Conservation (phyloP, 768 basidiomycete genomes). For the Kwoniella dejecticola region DNA sequence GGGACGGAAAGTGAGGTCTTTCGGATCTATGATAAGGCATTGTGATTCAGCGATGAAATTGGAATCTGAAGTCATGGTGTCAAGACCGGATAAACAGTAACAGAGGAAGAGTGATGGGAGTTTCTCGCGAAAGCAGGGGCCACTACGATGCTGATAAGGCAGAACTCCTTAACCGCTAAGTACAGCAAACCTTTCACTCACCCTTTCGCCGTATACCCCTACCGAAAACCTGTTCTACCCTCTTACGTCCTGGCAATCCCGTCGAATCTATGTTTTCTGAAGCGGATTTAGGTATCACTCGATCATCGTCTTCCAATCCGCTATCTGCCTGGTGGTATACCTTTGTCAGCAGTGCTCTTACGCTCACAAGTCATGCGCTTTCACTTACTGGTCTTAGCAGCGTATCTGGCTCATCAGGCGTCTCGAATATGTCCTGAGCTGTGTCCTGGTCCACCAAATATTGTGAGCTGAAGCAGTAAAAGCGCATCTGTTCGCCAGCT, state of each 20-base stretch:
- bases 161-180: too few species aligned
- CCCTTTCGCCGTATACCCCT: constrained; percentile 25
- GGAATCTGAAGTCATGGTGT: too few species aligned
- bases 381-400: constrained; percentile 31
- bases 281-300: background rate
- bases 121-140: too few species aligned
- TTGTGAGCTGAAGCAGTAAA: background rate
- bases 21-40: constrained; percentile 22
- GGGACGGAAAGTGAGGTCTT: constrained; percentile 37
- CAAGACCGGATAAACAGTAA: too few species aligned
- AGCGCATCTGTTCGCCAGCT: constrained; percentile 10
- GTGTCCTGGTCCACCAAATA: constrained; percentile 43
- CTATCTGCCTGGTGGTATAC: constrained; percentile 24
- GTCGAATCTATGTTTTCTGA: constrained; percentile 40
- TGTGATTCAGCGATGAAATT: too few species aligned
- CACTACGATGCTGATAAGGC: too few species aligned
- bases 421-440: constrained; percentile 55
- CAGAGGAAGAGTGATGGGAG: too few species aligned
- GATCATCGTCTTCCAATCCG: constrained; percentile 31
- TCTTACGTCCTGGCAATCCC: constrained; percentile 32
- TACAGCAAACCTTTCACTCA: background rate
- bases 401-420: constrained; percentile 48
- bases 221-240: constrained; percentile 46
- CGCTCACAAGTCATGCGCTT: background rate
- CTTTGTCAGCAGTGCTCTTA: background rate